Percentiles rank a stretch among this genome's conserved stretches.
Conservation (phyloP, 768 basidiomycete species). For the Calocera cornea region DNA sequence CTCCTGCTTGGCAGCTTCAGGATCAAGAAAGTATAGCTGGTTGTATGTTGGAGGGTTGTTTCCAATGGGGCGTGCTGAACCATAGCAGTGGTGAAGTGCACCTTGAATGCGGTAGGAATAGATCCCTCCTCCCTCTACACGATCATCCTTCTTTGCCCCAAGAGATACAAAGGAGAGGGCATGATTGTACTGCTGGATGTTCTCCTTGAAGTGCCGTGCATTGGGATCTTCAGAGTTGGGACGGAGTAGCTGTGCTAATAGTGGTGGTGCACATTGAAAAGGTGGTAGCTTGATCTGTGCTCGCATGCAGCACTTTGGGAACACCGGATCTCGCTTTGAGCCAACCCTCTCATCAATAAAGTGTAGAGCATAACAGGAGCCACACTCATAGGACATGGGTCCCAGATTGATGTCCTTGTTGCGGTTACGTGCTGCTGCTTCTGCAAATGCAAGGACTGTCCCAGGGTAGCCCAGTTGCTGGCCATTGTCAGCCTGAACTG, state of each 20-base stretch:
- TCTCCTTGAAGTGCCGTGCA: conserved; percentile 6
- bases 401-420: background rate
- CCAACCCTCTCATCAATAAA: background rate
- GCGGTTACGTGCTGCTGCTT: background rate
- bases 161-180: conserved; percentile 12
- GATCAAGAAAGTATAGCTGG: conserved; percentile 12
- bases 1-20: background rate
- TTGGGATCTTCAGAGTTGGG: background rate
- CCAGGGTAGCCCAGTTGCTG: too few species aligned
- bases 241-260: background rate
- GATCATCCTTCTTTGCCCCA: conserved; percentile 7
- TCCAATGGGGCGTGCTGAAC: background rate
- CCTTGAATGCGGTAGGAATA: conserved; percentile 10
- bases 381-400: background rate
- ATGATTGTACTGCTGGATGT: conserved; percentile 14
- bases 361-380: conserved; percentile 1
- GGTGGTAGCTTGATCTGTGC: background rate
- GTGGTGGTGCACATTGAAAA: background rate
- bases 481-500: too few species aligned
- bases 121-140: background rate
- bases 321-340: background rate
- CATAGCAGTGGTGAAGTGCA: conserved; percentile 10
- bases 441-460: background rate
- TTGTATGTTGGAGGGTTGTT: background rate
- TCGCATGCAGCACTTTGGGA: background rate